A percentile compares a stretch with the other conserved stretches of the same genome.
Conservation (phyloP, 2,329 filamentous ascomycete species). For the Arachnomyces sp. region DNA sequence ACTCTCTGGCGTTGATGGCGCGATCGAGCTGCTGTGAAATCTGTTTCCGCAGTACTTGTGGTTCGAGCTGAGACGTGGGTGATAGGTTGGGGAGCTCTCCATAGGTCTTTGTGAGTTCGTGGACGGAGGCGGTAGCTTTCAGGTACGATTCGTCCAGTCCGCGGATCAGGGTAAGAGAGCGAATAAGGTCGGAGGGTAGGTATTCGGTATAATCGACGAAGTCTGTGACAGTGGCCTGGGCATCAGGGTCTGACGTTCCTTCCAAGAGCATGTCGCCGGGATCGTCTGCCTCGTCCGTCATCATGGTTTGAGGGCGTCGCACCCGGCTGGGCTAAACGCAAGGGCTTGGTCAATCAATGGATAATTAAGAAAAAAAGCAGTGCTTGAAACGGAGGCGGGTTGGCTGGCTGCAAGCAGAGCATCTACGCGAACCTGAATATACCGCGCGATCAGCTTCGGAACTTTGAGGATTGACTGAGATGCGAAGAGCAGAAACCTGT, state of each 20-base stretch:
- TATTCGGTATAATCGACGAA: slow-evolving; percentile 64
- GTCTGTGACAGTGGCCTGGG: slow-evolving; percentile 59
- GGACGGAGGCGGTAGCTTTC: slow-evolving; percentile 32
- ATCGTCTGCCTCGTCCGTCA: slow-evolving; percentile 37
- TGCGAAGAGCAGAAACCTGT: too few species aligned
- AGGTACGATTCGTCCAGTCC: slow-evolving; percentile 40
- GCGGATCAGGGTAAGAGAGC: slow-evolving; percentile 55
- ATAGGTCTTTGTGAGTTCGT: slow-evolving; percentile 37
- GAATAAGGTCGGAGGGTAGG: slow-evolving; percentile 57
- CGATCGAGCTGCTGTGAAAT: slow-evolving; percentile 51
- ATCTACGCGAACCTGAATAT: too few species aligned
- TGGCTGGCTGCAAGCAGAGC: too few species aligned
- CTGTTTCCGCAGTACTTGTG: slow-evolving; percentile 45
- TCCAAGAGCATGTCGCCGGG: slow-evolving; percentile 38
- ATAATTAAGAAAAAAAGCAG: neutral
- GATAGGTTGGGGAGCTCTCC: slow-evolving; percentile 45
- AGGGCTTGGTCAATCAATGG: slow-evolving; percentile 5
- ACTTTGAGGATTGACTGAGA: too few species aligned
- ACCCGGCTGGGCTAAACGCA: slow-evolving; percentile 9
- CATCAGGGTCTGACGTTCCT: slow-evolving; percentile 53
- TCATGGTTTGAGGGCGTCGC: slow-evolving; percentile 17
- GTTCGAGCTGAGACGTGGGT: slow-evolving; percentile 42
- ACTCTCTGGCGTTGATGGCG: slow-evolving; percentile 50
- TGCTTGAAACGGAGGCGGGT: too few species aligned
- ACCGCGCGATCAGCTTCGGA: too few species aligned